phyloP scores from a whole-genome alignment of 1,284 basidiomycete species.

The Ustanciosporium gigantosporum region DNA sequence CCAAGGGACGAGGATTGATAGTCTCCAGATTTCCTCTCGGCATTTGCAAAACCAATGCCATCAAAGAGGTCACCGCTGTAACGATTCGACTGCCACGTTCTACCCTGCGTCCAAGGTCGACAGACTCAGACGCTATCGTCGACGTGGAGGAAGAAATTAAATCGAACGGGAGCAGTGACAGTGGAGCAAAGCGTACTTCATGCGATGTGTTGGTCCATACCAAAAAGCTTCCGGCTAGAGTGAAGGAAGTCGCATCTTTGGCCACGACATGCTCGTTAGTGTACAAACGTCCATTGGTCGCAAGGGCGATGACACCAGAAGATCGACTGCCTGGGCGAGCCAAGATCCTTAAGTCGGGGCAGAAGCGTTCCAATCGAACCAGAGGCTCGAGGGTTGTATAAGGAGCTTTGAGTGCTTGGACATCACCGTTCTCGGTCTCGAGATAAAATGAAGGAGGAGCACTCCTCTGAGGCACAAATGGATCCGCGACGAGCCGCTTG shows the following conservation, averaged over 20 bases:
- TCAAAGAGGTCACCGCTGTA: slow-evolving; percentile 64
- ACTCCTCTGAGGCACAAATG: slow-evolving; percentile 13
- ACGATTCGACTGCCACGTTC: slow-evolving; percentile 58
- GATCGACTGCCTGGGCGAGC: slow-evolving; percentile 3
- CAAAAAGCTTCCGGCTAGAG: slow-evolving; percentile 76
- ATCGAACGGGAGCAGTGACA: slow-evolving; percentile 60
- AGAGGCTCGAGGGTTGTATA: slow-evolving; percentile 4
- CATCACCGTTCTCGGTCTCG: slow-evolving; percentile 20
- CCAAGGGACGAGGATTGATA: slow-evolving; percentile 86
- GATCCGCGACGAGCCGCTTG: slow-evolving; percentile 15
- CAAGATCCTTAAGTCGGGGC: slow-evolving; percentile 18
- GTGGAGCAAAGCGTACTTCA: slow-evolving; percentile 75
- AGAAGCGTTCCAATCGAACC: slow-evolving; percentile 28
- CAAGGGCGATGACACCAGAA: slow-evolving; percentile 67
- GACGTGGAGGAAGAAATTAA: background rate
- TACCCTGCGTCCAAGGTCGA: slow-evolving; percentile 48
- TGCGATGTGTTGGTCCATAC: slow-evolving; percentile 86
- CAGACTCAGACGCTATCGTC: slow-evolving; percentile 10
- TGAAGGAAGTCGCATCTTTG: slow-evolving; percentile 77
- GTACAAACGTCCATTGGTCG: slow-evolving; percentile 70
- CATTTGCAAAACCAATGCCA: slow-evolving; percentile 87
- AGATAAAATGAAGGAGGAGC: slow-evolving; percentile 19
- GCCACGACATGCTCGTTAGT: slow-evolving; percentile 65
- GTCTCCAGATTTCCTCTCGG: slow-evolving; percentile 96
- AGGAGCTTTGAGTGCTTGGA: slow-evolving; percentile 1